Conservation (phyloP, 345 rosid genomes). For the Eucalyptus polybractea region DNA sequence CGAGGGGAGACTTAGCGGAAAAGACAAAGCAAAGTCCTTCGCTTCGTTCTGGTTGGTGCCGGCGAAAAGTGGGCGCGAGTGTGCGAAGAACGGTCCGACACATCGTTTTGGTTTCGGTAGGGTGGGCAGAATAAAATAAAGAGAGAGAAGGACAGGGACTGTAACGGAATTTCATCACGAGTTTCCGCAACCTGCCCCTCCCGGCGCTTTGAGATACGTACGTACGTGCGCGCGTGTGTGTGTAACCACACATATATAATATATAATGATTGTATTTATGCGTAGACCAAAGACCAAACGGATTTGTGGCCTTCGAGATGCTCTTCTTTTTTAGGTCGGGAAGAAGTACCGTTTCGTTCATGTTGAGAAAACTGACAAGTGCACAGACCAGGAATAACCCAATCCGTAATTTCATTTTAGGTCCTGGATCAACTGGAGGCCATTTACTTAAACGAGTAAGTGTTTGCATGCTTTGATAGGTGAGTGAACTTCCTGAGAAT, state of each 20-base stretch:
- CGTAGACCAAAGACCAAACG: neutral
- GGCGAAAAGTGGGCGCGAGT: neutral
- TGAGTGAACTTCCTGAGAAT: fast-evolving
- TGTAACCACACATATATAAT: no score
- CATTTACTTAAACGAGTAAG: no score
- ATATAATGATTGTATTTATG: no score
- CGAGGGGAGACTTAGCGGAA: neutral
- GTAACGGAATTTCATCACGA: neutral
- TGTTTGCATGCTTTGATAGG: neutral
- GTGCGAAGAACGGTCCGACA: neutral
- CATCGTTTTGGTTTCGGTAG: neutral
- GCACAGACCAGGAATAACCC: fast-evolving
- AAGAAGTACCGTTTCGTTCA: neutral
- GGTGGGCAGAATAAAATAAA: neutral
- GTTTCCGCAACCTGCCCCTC: neutral
- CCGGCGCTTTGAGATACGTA: neutral
- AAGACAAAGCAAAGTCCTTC: neutral
- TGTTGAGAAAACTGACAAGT: neutral
- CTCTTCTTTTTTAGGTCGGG: neutral
- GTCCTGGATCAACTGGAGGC: neutral
- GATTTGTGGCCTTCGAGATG: no score
- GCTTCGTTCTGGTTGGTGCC: neutral
- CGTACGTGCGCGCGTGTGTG: no score
- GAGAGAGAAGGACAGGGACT: neutral
- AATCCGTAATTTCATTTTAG: neutral